phyloP scores from a whole-genome alignment of 345 rosid genomes.

The Mangifera indica region DNA sequence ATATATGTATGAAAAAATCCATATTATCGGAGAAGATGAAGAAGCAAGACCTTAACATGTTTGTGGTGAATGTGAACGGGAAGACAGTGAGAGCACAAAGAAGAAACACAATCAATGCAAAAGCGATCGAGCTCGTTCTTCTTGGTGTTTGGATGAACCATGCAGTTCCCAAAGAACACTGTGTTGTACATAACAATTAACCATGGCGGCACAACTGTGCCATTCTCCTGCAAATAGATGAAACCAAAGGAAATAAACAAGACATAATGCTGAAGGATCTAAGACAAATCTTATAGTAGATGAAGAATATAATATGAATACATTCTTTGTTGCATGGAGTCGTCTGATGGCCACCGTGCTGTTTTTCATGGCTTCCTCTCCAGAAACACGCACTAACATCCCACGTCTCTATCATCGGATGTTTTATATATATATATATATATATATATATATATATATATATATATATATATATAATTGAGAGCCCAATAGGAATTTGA shows the following conservation, averaged over 20 bases:
- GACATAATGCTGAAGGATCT: neutral
- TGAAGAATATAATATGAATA: neutral
- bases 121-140: constrained; percentile 34
- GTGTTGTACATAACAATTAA: constrained; percentile 28
- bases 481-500: neutral
- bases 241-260: neutral
- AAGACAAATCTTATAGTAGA: neutral
- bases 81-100: constrained; percentile 30
- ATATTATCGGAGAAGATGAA: neutral
- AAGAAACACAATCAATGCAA: constrained; percentile 31
- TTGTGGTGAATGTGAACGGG: constrained; percentile 23
- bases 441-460: neutral
- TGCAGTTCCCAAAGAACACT: constrained; percentile 27
- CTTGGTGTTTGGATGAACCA: constrained; percentile 17
- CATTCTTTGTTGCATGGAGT: constrained; percentile 24
- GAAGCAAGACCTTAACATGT: constrained; percentile 18
- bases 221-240: constrained; percentile 18
- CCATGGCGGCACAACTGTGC: constrained; percentile 30
- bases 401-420: constrained; percentile 5
- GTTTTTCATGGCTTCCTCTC: constrained; percentile 13
- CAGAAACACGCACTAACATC: neutral
- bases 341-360: constrained; percentile 4
- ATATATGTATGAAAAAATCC: too few relatives aligned
- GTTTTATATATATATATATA: neutral
- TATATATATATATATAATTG: neutral